Conservation (phyloP, 2,329 filamentous ascomycete genomes). For the Dothistroma pini region DNA sequence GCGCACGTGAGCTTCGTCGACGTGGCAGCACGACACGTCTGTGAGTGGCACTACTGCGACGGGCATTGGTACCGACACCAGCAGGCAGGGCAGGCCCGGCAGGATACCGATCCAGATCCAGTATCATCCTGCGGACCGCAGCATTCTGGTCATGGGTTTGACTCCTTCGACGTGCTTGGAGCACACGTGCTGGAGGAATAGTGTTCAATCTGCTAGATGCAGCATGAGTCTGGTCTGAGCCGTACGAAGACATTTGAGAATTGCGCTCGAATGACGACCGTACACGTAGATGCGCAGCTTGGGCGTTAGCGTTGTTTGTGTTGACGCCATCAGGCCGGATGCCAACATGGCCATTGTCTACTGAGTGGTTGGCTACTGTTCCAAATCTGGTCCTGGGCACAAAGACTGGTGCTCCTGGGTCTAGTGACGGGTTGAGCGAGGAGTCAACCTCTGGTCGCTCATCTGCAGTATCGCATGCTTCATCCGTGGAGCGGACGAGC, state of each 20-base stretch:
- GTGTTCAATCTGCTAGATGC: slow-evolving; percentile 1
- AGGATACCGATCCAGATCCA: slow-evolving; percentile 25
- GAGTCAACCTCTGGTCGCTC: neutral
- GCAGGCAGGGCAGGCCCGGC: slow-evolving; percentile 16
- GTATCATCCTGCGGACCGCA: neutral
- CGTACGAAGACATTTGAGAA: slow-evolving; percentile 2
- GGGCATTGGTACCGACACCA: neutral
- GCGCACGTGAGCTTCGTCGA: slow-evolving; percentile 16
- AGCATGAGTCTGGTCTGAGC: neutral
- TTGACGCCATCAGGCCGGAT: neutral
- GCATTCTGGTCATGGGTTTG: slow-evolving; percentile 19
- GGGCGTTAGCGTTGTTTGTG: neutral
- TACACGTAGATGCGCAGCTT: slow-evolving; percentile 17
- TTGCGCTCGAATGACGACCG: slow-evolving; percentile 27
- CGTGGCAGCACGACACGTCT: slow-evolving; percentile 16
- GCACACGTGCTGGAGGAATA: neutral
- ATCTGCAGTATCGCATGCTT: neutral
- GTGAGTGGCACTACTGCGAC: slow-evolving; percentile 18
- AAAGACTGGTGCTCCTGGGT: slow-evolving; percentile 31
- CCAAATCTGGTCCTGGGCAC: slow-evolving; percentile 28
- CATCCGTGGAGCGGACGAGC: neutral
- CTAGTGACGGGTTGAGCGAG: slow-evolving; percentile 15
- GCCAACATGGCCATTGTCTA: slow-evolving; percentile 4
- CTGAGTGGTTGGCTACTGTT: slow-evolving; percentile 12
- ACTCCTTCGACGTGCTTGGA: slow-evolving; percentile 17